A percentile compares a stretch with the other conserved stretches of the same genome.
phyloP scores from a whole-genome alignment of 2,329 filamentous ascomycete genomes.

The Cordyceps cateniannulata region DNA sequence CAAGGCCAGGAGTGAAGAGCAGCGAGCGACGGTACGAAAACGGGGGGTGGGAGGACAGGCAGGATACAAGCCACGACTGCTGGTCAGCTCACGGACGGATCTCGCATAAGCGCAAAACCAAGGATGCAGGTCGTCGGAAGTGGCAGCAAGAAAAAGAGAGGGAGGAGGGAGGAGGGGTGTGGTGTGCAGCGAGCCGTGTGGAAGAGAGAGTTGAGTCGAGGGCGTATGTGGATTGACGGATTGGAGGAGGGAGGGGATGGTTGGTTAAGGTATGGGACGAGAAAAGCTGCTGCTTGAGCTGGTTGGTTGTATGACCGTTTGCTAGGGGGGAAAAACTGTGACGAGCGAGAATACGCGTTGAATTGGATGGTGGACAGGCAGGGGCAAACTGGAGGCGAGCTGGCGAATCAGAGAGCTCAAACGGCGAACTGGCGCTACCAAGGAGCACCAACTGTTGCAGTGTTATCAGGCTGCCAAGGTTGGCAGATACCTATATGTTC shows the following conservation, averaged over 20 bases:
- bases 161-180: conserved; percentile 14
- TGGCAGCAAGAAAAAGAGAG: conserved; percentile 10
- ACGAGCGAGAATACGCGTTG: no score
- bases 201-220: background rate
- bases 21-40: conserved; percentile 19
- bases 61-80: conserved; percentile 17
- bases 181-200: background rate
- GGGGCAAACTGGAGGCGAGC: no score
- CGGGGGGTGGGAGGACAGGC: conserved; percentile 17
- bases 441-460: no score
- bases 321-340: no score
- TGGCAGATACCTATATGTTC: no score
- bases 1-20: conserved; percentile 14
- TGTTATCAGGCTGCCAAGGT: no score
- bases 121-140: conserved; percentile 25
- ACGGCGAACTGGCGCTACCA: no score
- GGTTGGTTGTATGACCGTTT: no score
- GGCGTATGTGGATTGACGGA: background rate
- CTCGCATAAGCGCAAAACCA: conserved; percentile 26
- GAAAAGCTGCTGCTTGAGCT: background rate
- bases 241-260: background rate
- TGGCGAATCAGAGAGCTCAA: no score
- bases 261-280: background rate
- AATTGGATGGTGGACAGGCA: no score
- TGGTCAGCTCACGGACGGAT: conserved; percentile 26